These are phyloP conservation scores for Chrysoporthe puriensis DNA, from an alignment of 2,329 filamentous ascomycete species.

Conservation along the genomic window DNA sequence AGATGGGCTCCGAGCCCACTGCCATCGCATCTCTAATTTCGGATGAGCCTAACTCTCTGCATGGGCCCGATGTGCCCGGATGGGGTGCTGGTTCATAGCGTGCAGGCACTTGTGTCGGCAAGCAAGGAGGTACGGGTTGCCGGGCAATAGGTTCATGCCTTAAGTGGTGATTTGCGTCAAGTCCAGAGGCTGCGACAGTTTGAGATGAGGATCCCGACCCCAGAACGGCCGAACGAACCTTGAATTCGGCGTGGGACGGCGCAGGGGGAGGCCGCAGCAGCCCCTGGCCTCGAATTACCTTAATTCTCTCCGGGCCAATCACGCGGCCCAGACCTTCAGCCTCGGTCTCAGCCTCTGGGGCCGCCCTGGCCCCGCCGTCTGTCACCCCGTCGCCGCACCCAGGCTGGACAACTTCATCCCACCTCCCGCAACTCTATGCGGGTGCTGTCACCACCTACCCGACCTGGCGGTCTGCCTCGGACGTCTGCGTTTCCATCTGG, in stretches of 20 bases:
- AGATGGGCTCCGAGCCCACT: too few relatives aligned
- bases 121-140: not conserved
- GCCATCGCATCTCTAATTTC: too few relatives aligned
- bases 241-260: not conserved
- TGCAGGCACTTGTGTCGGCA: not conserved
- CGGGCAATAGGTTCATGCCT: slow-evolving; percentile 30
- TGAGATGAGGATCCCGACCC: slow-evolving; percentile 31
- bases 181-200: slow-evolving; percentile 33
- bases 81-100: not conserved
- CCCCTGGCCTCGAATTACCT: slow-evolving; percentile 14
- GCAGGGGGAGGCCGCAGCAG: not conserved
- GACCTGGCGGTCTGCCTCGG: not conserved
- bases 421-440: not conserved
- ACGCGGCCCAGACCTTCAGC: not conserved
- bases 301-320: slow-evolving; percentile 23
- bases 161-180: slow-evolving; percentile 31
- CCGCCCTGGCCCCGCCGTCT: slow-evolving; percentile 3
- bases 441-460: not conserved
- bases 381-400: not conserved
- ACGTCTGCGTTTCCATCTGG: not conserved
- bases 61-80: too few relatives aligned
- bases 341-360: not conserved
- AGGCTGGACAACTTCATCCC: not conserved
- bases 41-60: too few relatives aligned
- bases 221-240: not conserved